Evolutionary conservation across 495 filamentous ascomycete genomes (phyloP).

Genomic region (Lophiostoma macrostomum): DNA sequence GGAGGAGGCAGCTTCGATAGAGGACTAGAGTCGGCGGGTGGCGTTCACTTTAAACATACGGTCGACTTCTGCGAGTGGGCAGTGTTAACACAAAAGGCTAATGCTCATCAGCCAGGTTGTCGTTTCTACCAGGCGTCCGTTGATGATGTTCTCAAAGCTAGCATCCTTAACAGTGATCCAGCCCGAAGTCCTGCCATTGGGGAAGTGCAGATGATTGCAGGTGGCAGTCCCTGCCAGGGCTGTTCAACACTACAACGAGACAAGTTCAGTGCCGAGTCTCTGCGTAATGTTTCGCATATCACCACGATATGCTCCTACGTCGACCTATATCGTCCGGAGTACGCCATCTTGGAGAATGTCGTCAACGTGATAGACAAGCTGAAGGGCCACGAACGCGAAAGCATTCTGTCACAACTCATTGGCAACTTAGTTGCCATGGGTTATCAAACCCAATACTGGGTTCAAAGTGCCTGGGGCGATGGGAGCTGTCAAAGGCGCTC

Average conservation of each 20-base stretch:
- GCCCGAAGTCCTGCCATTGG: slow-evolving; percentile 52
- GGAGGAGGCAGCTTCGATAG: slow-evolving; percentile 72
- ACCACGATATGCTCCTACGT: slow-evolving; percentile 70
- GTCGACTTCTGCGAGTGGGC: slow-evolving; percentile 62
- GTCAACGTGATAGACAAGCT: slow-evolving; percentile 51
- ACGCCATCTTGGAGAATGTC: slow-evolving; percentile 73
- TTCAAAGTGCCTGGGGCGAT: slow-evolving; percentile 65
- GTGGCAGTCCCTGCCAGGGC: slow-evolving; percentile 71
- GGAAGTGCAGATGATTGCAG: slow-evolving; percentile 65
- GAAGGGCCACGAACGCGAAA: slow-evolving; percentile 44
- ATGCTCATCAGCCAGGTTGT: slow-evolving; percentile 41
- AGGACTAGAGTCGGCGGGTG: slow-evolving; percentile 69
- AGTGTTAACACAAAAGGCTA: slow-evolving; percentile 68
- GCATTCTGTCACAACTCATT: slow-evolving; percentile 65
- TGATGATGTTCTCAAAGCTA: slow-evolving; percentile 59
- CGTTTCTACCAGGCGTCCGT: slow-evolving; percentile 63
- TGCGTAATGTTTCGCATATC: slow-evolving; percentile 66
- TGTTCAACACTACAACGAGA: slow-evolving; percentile 60
- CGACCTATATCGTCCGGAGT: slow-evolving; percentile 69
- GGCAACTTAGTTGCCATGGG: slow-evolving; percentile 68
- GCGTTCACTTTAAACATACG: slow-evolving; percentile 58
- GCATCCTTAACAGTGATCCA: slow-evolving; percentile 50
- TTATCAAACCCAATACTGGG: slow-evolving; percentile 64
- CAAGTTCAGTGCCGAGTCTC: slow-evolving; percentile 45
- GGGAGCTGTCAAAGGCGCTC: slow-evolving; percentile 60